Percentiles rank a stretch among this genome's conserved stretches.
Evolutionary conservation across 345 rosid genomes (phyloP).

Genomic region (Kernera saxatilis): DNA sequence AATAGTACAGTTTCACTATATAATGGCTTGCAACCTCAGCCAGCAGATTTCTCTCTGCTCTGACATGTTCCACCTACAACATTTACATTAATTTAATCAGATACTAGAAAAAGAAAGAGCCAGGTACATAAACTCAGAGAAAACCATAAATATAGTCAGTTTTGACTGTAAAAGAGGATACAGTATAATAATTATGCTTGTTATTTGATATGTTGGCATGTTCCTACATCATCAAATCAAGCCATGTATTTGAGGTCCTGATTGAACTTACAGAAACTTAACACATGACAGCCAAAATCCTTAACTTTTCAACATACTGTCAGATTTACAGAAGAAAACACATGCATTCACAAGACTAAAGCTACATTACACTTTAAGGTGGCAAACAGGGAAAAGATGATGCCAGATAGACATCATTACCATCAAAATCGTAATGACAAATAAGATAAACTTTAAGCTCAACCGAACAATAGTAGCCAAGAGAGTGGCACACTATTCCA

Average conservation of each 20-base stretch:
- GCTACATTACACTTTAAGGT: not conserved
- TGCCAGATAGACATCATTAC: not conserved
- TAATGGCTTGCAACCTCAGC: slow-evolving; percentile 97
- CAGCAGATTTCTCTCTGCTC: slow-evolving; percentile 96
- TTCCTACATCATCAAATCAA: not conserved
- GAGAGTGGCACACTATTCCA: not conserved
- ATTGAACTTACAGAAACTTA: not conserved
- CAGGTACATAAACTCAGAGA: not conserved
- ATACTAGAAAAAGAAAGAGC: not conserved
- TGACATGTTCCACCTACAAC: slow-evolving; percentile 88
- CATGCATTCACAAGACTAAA: not conserved
- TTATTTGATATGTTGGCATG: not conserved
- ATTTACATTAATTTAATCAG: slow-evolving; percentile 6
- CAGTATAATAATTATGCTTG: not conserved
- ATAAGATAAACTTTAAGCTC: not conserved
- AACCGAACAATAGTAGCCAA: not conserved
- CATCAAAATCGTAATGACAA: not conserved
- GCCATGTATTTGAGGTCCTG: not conserved
- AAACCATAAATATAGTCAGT: not conserved
- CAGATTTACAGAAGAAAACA: not conserved
- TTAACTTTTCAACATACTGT: not conserved
- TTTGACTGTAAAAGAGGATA: not conserved
- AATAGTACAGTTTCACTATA: slow-evolving; percentile 92
- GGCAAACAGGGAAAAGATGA: not conserved
- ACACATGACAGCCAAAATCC: not conserved